These are phyloP conservation scores for Anisogramma anomala DNA, from an alignment of 2,329 filamentous ascomycete species.

Conservation along the genomic window DNA sequence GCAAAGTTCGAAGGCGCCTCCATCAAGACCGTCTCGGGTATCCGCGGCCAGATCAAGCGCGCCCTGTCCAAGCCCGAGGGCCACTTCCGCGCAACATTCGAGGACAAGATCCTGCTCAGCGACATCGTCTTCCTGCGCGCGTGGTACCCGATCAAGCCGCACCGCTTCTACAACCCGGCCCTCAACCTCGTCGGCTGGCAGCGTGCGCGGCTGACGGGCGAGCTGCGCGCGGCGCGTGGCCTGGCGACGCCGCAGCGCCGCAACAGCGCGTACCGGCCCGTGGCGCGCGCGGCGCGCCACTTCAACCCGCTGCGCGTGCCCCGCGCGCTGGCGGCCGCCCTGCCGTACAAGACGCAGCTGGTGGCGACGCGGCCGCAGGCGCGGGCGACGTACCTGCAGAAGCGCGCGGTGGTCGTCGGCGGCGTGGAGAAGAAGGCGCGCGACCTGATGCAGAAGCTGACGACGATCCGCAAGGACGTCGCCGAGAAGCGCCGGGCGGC, in stretches of 20 bases:
- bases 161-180: conserved; percentile 93
- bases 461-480: conserved; percentile 83
- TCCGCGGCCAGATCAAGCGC: conserved; percentile 94
- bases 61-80: conserved; percentile 88
- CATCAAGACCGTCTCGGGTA: conserved; percentile 90
- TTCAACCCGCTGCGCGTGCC: conserved; percentile 75
- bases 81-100: conserved; percentile 92
- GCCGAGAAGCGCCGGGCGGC: conserved; percentile 69
- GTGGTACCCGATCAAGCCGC: conserved; percentile 93
- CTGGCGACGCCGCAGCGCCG: conserved; percentile 67
- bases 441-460: conserved; percentile 84
- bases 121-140: conserved; percentile 94
- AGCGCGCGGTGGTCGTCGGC: conserved; percentile 77
- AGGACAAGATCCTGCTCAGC: conserved; percentile 94
- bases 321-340: conserved; percentile 63
- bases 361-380: conserved; percentile 68
- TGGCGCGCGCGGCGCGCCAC: conserved; percentile 56
- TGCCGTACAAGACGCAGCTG: conserved; percentile 91
- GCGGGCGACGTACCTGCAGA: conserved; percentile 81
- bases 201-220: conserved; percentile 85
- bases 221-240: conserved; percentile 68
- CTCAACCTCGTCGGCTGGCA: conserved; percentile 90
- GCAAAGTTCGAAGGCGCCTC: conserved; percentile 96
- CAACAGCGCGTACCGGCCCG: conserved; percentile 71
- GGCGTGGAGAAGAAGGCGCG: conserved; percentile 84